A percentile compares a stretch with the other conserved stretches of the same genome.
Evolutionary conservation across 257 asterid genomes (phyloP).

Genomic region (Verbena officinalis): DNA sequence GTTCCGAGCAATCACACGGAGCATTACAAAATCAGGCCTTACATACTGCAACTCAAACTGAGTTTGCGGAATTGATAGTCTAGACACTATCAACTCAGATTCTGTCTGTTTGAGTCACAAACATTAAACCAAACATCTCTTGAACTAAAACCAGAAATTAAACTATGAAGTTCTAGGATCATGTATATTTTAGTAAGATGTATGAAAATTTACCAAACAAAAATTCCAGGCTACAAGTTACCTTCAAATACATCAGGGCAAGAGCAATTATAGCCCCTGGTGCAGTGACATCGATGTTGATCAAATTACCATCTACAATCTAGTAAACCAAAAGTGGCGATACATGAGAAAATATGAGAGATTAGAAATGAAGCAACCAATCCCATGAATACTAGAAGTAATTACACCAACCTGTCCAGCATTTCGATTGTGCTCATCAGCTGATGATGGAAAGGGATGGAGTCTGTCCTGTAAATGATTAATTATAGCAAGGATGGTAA

Average conservation of each 20-base stretch:
- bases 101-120: slow-evolving; percentile 64
- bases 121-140: slow-evolving; percentile 18
- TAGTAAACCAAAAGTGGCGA: slow-evolving; percentile 34
- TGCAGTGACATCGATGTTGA: slow-evolving; percentile 93
- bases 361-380: slow-evolving; percentile 12
- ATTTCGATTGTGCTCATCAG: slow-evolving; percentile 71
- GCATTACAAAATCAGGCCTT: slow-evolving; percentile 96
- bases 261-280: slow-evolving; percentile 95
- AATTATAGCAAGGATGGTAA: slow-evolving; percentile 31
- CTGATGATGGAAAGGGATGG: slow-evolving; percentile 43
- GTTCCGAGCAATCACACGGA: slow-evolving; percentile 88
- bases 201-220: slow-evolving; percentile 19
- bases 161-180: slow-evolving; percentile 13
- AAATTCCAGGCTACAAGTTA: slow-evolving; percentile 34
- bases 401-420: slow-evolving; percentile 67
- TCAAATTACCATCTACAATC: slow-evolving; percentile 66
- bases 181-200: slow-evolving; percentile 2
- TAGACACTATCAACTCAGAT: slow-evolving; percentile 76
- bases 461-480: slow-evolving; percentile 57
- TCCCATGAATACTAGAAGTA: slow-evolving; percentile 15
- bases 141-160: slow-evolving; percentile 19
- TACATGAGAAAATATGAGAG: slow-evolving; percentile 31
- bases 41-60: slow-evolving; percentile 84
- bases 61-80: slow-evolving; percentile 83
- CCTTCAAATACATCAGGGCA: slow-evolving; percentile 88